Conservation (phyloP, 116 monocot species). For the Phalaenopsis hybrid region DNA sequence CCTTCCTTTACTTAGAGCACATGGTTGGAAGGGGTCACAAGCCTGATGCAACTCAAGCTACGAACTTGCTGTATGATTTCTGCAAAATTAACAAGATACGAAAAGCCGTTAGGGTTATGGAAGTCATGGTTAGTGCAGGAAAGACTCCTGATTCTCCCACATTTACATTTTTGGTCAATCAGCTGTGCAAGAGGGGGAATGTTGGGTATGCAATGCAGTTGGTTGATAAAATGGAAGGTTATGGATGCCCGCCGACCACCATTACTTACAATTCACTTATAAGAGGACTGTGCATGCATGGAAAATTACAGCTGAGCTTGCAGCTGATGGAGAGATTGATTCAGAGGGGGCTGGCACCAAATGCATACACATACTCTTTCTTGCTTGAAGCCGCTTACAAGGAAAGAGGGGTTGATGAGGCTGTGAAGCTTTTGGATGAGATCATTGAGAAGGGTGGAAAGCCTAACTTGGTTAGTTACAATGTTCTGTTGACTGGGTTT, state of each 20-base stretch:
- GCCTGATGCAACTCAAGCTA: slow-evolving; percentile 42
- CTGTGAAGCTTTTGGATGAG: slow-evolving; percentile 60
- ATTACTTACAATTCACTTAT: slow-evolving; percentile 67
- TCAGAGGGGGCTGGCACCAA: slow-evolving; percentile 51
- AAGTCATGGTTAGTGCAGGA: slow-evolving; percentile 42
- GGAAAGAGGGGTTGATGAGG: slow-evolving; percentile 63
- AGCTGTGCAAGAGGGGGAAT: slow-evolving; percentile 69
- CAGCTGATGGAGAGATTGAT: slow-evolving; percentile 63
- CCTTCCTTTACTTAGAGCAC: slow-evolving; percentile 61
- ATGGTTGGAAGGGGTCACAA: slow-evolving; percentile 57
- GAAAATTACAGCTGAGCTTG: slow-evolving; percentile 59
- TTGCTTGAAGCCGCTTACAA: slow-evolving; percentile 70
- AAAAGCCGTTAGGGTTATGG: slow-evolving; percentile 68
- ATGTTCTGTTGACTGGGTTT: slow-evolving; percentile 66
- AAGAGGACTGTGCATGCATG: slow-evolving; percentile 63
- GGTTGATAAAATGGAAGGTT: slow-evolving; percentile 65
- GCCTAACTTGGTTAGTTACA: slow-evolving; percentile 78
- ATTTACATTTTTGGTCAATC: slow-evolving; percentile 60
- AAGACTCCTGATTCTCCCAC: slow-evolving; percentile 32
- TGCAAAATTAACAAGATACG: slow-evolving; percentile 60
- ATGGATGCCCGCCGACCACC: slow-evolving; percentile 49
- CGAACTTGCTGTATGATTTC: slow-evolving; percentile 56
- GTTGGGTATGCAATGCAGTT: slow-evolving; percentile 81
- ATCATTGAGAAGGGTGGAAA: slow-evolving; percentile 62
- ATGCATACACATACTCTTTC: slow-evolving; percentile 67